Evolutionary conservation across 805 yeast species (phyloP), one percentile per base, ranked within the genome.

Genomic region (Ogataea allantospora): DNA sequence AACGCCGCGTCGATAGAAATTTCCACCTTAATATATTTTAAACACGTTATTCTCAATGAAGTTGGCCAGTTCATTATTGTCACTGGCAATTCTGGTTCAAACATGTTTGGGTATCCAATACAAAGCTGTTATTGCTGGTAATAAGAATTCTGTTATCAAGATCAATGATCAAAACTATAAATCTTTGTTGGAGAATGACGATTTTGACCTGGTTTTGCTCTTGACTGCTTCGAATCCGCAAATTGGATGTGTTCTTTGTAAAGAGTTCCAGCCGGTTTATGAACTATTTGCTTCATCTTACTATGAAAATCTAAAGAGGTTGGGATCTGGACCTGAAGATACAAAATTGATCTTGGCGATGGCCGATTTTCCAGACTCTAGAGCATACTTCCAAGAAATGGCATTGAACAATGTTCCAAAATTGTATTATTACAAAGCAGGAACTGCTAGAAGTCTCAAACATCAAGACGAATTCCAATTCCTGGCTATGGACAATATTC

Each of bases 241-340:
- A 44, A 74, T 89, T 54, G 86, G 85, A 9, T 93, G 99, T 66
- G 66, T 67, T 1, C 67, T 85, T 35, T 93, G 99, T 71, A 50
- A 65, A 7, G 78, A 80, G 28, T 73, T 84, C 50, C 77, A 72
- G 17, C 95, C 96, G 2, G 75, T 73, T 28, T 85, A 61, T 53
- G 73, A 73, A 12, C 55, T 63, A 28, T 61, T 88, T 27, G 95
- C 86, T 6, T 53, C 66, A 33, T 80, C 89, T 16, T 85, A 83
- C 41, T 40, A 35, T 22, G 51, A 50, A 21, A 73, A 71, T 62
- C 55, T 64, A 39, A 55, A 68, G 25, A 80, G 74, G 28, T 80
- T 76, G 51, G 83, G 87, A 14, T 48, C 44, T 5, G 11, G 11
- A 9, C 63, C 66, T 43, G 75, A 70, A 42, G 75, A 70, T 30